Conservation (phyloP, 768 basidiomycete genomes). For the Russula vinacea region DNA sequence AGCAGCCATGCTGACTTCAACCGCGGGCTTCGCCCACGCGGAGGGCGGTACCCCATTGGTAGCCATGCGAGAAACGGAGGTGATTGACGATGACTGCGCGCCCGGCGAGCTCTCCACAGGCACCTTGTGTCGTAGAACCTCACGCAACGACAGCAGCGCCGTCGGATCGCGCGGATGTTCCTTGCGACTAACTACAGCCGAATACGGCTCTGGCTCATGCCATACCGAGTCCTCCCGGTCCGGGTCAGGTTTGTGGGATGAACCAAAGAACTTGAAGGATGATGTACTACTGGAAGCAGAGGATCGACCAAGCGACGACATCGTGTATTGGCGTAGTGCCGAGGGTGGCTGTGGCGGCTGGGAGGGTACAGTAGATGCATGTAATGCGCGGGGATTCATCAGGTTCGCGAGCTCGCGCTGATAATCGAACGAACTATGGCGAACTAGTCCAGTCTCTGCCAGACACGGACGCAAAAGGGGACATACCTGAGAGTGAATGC, state of each 20-base stretch:
- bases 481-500: conserved; percentile 68
- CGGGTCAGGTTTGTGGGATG: conserved; percentile 50
- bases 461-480: not conserved
- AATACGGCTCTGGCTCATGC: conserved; percentile 60
- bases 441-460: conserved; percentile 12
- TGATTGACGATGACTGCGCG: conserved; percentile 31
- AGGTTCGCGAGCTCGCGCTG: conserved; percentile 41
- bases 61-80: conserved; percentile 27
- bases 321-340: conserved; percentile 18
- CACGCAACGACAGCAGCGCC: conserved; percentile 54
- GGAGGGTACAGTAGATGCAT: not conserved
- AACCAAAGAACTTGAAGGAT: conserved; percentile 50
- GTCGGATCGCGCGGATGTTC: conserved; percentile 61
- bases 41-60: conserved; percentile 35
- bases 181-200: conserved; percentile 58
- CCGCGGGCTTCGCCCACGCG: conserved; percentile 57
- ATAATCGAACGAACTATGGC: conserved; percentile 57
- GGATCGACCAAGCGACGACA: conserved; percentile 31
- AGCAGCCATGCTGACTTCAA: conserved; percentile 49
- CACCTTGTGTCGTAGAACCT: conserved; percentile 56
- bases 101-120: conserved; percentile 37
- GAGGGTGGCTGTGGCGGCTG: not conserved
- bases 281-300: conserved; percentile 35
- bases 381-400: conserved; percentile 9
- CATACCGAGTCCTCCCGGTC: conserved; percentile 56